Conservation (phyloP, 1,284 basidiomycete species). For the Austroboletus novae-zelandiae region DNA sequence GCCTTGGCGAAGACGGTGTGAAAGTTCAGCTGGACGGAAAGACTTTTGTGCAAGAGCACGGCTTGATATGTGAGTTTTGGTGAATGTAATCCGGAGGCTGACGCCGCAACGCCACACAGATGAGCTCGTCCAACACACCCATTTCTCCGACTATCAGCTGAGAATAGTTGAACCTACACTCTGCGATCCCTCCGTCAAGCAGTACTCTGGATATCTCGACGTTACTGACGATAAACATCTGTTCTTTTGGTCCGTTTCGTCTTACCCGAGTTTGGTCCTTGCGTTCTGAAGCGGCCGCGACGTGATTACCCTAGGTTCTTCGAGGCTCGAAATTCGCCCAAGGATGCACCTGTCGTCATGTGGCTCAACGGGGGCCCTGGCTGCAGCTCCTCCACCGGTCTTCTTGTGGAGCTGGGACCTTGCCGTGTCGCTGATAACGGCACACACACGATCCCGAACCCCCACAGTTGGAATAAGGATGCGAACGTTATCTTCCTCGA, state of each 20-base stretch:
- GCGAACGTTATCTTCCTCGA: conserved; percentile 77
- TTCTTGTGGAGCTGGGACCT: conserved; percentile 87
- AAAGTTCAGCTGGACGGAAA: conserved; percentile 49
- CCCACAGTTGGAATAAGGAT: conserved; percentile 72
- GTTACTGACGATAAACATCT: conserved; percentile 83
- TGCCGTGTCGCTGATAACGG: conserved; percentile 74
- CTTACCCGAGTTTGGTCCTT: background rate
- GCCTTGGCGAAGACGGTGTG: conserved; percentile 48
- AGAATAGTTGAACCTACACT: conserved; percentile 72
- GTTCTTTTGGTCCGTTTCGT: conserved; percentile 72
- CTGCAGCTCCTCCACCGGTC: conserved; percentile 74
- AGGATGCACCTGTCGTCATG: conserved; percentile 76
- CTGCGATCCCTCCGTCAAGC: conserved; percentile 82
- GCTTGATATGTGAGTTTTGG: conserved; percentile 51
- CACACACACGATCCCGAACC: conserved; percentile 68
- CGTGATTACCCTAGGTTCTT: conserved; percentile 66
- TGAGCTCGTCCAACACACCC: conserved; percentile 72
- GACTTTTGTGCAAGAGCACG: conserved; percentile 65
- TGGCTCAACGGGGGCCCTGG: conserved; percentile 91
- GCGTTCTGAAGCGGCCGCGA: conserved; percentile 21
- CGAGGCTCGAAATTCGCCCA: conserved; percentile 72
- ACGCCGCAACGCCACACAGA: conserved; percentile 40
- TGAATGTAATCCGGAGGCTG: background rate
- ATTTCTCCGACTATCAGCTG: conserved; percentile 67
- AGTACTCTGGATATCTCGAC: conserved; percentile 89